Evolutionary conservation across 352 stramenopile species (phyloP).

Genomic region (Pythium biforme): DNA sequence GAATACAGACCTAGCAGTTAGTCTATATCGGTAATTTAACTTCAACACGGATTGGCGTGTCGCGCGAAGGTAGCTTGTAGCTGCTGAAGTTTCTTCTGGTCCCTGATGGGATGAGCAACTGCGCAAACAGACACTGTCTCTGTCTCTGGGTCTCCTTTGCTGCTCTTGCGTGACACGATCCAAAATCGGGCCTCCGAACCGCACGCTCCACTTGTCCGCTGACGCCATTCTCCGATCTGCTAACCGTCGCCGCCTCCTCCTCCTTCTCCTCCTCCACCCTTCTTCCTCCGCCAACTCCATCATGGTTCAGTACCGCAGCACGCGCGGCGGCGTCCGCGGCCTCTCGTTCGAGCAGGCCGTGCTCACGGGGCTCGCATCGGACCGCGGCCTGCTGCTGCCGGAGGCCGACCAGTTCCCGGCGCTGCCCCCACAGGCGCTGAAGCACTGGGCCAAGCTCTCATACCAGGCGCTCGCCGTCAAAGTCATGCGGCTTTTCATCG

Average conservation of each 20-base stretch:
- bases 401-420: conserved; percentile 76
- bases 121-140: conserved; percentile 28
- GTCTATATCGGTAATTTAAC: conserved; percentile 20
- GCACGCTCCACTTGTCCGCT: background rate
- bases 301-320: conserved; percentile 88
- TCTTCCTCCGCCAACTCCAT: conserved; percentile 1
- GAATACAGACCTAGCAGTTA: background rate
- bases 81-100: conserved; percentile 16
- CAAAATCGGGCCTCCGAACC: background rate
- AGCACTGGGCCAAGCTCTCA: conserved; percentile 86
- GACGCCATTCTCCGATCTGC: conserved; percentile 21
- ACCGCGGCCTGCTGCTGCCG: conserved; percentile 83
- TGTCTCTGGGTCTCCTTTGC: conserved; percentile 5
- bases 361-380: conserved; percentile 79
- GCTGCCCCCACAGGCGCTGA: conserved; percentile 62
- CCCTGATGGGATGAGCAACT: conserved; percentile 4
- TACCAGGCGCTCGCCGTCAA: conserved; percentile 94
- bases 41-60: conserved; percentile 10
- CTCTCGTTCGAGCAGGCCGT: conserved; percentile 87
- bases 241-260: conserved; percentile 5
- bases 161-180: conserved; percentile 3
- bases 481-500: conserved; percentile 97
- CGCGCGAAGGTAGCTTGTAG: conserved; percentile 19
- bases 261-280: background rate
- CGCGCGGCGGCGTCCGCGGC: conserved; percentile 71